These are phyloP conservation scores for Botrytis tulipae DNA, from an alignment of 2,329 filamentous ascomycete species.

Conservation along the genomic window DNA sequence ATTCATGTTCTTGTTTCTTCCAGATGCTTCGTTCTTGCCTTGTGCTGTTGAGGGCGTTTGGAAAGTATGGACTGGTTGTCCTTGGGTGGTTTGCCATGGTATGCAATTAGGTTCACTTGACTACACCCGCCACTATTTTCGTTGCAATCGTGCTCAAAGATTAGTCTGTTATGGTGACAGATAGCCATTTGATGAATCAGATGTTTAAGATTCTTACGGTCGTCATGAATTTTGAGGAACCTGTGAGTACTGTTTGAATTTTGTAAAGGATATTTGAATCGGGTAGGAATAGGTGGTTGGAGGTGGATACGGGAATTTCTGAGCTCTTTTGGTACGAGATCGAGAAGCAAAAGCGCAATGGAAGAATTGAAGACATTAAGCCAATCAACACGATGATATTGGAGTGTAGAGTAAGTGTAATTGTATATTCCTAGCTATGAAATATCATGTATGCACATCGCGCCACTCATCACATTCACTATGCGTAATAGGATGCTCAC, in stretches of 20 bases:
- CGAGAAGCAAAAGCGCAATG: too few species aligned
- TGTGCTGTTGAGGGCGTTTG: not conserved
- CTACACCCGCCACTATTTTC: not conserved
- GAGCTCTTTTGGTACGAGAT: too few species aligned
- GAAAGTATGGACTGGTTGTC: not conserved
- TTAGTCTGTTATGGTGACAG: not conserved
- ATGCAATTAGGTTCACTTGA: not conserved
- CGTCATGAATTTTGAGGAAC: not conserved
- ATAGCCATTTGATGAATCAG: too few species aligned
- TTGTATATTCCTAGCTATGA: not conserved
- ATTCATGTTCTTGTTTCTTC: not conserved
- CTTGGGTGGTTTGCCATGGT: not conserved
- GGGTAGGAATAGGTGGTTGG: too few species aligned
- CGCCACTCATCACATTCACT: not conserved
- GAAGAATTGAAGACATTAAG: not conserved
- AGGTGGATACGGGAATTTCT: too few species aligned
- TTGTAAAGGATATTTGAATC: too few species aligned
- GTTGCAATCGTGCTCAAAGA: not conserved
- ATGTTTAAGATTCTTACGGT: not conserved
- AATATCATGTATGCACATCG: not conserved
- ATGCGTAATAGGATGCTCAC: not conserved
- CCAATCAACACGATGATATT: not conserved
- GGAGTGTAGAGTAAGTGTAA: not conserved
- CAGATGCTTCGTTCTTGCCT: not conserved
- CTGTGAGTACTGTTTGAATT: too few species aligned